Percentiles rank a stretch among this genome's conserved stretches.
Conservation (phyloP, 164 flowering plant genomes). For the Platanus orientalis region DNA sequence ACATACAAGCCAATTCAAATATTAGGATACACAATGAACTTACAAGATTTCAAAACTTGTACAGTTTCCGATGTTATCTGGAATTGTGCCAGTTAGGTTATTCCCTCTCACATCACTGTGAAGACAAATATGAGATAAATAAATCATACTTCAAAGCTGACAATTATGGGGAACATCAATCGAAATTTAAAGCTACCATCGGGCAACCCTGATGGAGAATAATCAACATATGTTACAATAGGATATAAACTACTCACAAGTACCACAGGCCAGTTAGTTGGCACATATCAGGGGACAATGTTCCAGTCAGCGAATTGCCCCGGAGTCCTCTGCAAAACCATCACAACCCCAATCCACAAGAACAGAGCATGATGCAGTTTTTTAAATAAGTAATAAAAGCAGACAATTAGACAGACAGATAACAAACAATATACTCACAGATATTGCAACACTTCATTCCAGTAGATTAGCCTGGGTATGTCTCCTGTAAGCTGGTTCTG, state of each 20-base stretch:
- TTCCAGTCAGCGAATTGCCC: slow-evolving; percentile 70
- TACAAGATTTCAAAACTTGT: slow-evolving; percentile 93
- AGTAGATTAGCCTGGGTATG: slow-evolving; percentile 79
- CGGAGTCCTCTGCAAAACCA: slow-evolving; percentile 58
- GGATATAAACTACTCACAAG: slow-evolving; percentile 50
- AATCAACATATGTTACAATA: too few relatives aligned
- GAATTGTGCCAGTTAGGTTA: slow-evolving; percentile 74
- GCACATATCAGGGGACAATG: slow-evolving; percentile 86
- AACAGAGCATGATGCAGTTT: neutral
- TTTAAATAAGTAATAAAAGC: neutral
- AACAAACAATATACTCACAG: slow-evolving; percentile 45
- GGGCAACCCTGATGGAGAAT: too few relatives aligned
- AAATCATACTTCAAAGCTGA: neutral
- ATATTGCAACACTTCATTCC: slow-evolving; percentile 94
- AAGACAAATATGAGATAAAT: neutral
- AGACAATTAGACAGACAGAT: neutral
- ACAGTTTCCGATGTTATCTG: slow-evolving; percentile 88
- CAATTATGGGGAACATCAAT: neutral
- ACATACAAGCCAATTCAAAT: neutral
- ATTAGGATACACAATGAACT: slow-evolving; percentile 9
- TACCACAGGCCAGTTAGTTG: slow-evolving; percentile 94
- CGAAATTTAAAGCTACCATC: neutral
- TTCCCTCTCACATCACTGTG: slow-evolving; percentile 90
- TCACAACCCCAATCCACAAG: neutral
- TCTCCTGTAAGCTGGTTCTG: slow-evolving; percentile 76